Percentiles rank a stretch among this genome's conserved stretches.
Conservation (phyloP, 441 rosid genomes). For the Euphorbia schlechtendalii region DNA sequence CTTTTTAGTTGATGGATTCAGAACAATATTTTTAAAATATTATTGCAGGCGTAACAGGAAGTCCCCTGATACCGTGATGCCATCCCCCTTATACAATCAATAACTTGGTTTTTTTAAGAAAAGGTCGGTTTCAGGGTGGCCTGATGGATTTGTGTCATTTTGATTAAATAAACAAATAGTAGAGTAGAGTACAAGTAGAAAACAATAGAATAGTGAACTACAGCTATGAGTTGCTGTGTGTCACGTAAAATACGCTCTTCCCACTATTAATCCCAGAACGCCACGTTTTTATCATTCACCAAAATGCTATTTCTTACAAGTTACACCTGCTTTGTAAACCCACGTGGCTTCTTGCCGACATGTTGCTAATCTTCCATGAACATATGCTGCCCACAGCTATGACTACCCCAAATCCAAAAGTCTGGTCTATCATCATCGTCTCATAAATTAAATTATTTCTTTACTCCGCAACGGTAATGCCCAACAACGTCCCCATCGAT, state of each 20-base stretch:
- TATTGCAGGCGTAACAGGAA: too few species aligned
- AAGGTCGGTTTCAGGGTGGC: too few species aligned
- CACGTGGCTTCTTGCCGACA: constrained; percentile 38
- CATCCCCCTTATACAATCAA: too few species aligned
- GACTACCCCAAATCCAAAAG: not conserved
- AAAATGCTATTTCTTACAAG: not conserved
- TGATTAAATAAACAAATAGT: too few species aligned
- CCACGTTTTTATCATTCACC: not conserved
- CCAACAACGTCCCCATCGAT: not conserved
- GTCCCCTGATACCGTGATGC: too few species aligned
- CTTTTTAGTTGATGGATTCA: too few species aligned
- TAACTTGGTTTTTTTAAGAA: too few species aligned
- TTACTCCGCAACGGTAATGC: not conserved
- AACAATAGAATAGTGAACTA: not conserved
- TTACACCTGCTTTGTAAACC: constrained; percentile 10
- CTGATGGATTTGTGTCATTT: too few species aligned
- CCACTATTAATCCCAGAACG: not conserved
- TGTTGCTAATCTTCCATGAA: too few species aligned
- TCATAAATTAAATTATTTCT: not conserved
- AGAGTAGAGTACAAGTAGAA: too few species aligned
- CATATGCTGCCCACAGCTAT: not conserved
- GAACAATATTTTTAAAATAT: too few species aligned
- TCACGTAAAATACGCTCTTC: not conserved
- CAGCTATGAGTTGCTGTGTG: not conserved
- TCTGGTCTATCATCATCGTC: not conserved